Evolutionary conservation across 352 stramenopile genomes (phyloP).

Genomic region (Phytophthora ramorum): DNA sequence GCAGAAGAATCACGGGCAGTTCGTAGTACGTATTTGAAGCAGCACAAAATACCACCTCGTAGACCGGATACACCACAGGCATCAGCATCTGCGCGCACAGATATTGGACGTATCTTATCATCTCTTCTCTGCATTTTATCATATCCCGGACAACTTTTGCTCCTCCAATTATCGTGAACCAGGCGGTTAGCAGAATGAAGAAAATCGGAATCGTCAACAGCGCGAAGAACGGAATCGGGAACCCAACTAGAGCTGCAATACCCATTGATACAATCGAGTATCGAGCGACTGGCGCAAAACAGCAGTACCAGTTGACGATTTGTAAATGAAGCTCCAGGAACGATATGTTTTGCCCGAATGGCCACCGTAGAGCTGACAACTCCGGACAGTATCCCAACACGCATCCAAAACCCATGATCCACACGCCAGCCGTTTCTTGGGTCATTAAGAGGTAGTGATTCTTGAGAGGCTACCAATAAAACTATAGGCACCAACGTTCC

Average conservation of each 20-base stretch:
- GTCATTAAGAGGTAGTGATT: slow-evolving; percentile 10
- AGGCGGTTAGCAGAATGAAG: slow-evolving; percentile 10
- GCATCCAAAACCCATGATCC: slow-evolving; percentile 27
- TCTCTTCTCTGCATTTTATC: background rate
- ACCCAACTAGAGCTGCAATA: slow-evolving; percentile 18
- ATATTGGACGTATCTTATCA: slow-evolving; percentile 5
- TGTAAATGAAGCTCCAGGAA: background rate
- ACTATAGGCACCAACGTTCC: slow-evolving; percentile 16
- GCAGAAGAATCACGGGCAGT: slow-evolving; percentile 17
- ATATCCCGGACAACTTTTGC: slow-evolving; percentile 6
- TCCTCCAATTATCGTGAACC: slow-evolving; percentile 11
- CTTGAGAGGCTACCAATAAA: slow-evolving; percentile 18
- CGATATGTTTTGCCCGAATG: slow-evolving; percentile 7
- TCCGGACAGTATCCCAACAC: slow-evolving; percentile 20
- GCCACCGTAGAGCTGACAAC: slow-evolving; percentile 12
- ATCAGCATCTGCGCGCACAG: slow-evolving; percentile 25
- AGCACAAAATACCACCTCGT: slow-evolving; percentile 18
- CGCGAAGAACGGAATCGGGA: slow-evolving; percentile 23
- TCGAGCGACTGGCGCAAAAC: slow-evolving; percentile 8
- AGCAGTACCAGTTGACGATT: background rate
- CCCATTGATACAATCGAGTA: slow-evolving; percentile 18
- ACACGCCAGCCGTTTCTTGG: slow-evolving; percentile 13
- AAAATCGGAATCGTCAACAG: slow-evolving; percentile 25
- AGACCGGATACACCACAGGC: slow-evolving; percentile 23
- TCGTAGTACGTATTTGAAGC: slow-evolving; percentile 14